Conservation (phyloP, 2,329 filamentous ascomycete genomes). For the Botryotinia convoluta region DNA sequence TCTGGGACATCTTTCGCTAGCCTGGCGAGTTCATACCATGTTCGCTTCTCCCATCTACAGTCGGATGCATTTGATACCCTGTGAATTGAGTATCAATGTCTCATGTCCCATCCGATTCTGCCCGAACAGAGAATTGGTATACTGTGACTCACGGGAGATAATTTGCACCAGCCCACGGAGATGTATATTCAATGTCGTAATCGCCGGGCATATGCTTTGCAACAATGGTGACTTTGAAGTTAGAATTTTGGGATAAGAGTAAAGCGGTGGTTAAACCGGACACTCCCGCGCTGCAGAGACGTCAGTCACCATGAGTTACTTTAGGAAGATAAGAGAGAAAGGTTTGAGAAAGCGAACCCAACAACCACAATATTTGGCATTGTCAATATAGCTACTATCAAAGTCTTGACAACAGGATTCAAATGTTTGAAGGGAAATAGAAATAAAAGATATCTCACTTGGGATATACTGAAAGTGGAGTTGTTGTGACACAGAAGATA, state of each 20-base stretch:
- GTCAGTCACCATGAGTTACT: background rate
- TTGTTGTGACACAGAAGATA: background rate
- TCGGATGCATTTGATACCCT: slow-evolving; percentile 27
- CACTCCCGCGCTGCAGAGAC: slow-evolving; percentile 56
- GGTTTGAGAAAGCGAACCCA: slow-evolving; percentile 33
- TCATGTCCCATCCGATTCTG: slow-evolving; percentile 1
- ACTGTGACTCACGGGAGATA: slow-evolving; percentile 61
- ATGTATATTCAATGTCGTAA: slow-evolving; percentile 87
- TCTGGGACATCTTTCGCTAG: slow-evolving; percentile 66
- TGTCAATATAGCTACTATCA: background rate
- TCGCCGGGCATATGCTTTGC: slow-evolving; percentile 93
- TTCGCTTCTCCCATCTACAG: slow-evolving; percentile 59
- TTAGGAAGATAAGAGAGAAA: slow-evolving; percentile 18
- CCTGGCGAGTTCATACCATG: slow-evolving; percentile 61
- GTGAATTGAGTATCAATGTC: slow-evolving; percentile 34
- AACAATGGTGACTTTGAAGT: slow-evolving; percentile 64
- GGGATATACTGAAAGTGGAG: background rate
- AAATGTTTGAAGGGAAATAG: too few species aligned
- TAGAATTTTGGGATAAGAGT: slow-evolving; percentile 54
- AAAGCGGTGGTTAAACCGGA: slow-evolving; percentile 64
- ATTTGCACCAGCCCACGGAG: slow-evolving; percentile 85
- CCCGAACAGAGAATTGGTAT: slow-evolving; percentile 6
- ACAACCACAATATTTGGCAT: slow-evolving; percentile 42
- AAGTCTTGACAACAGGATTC: background rate
- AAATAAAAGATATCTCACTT: background rate